A percentile compares a stretch with the other conserved stretches of the same genome.
phyloP scores from a whole-genome alignment of 169 alveolate genomes.

The Cryptosporidium tyzzeri region DNA sequence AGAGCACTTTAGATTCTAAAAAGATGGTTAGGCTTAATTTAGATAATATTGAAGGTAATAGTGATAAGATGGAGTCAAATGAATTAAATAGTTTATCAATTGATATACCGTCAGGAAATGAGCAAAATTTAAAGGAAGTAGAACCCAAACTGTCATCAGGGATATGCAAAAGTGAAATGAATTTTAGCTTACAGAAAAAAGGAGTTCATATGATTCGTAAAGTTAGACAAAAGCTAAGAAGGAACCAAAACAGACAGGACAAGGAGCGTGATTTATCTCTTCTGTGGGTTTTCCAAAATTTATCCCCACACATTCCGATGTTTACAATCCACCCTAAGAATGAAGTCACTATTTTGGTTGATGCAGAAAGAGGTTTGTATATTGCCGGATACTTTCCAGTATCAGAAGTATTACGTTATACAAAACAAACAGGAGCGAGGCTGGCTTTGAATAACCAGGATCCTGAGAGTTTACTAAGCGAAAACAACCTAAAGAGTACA shows the following conservation, averaged over 20 bases:
- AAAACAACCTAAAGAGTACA: conserved; percentile 73
- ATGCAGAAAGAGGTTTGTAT: conserved; percentile 83
- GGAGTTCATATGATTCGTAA: conserved; percentile 54
- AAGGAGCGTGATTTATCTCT: conserved; percentile 78
- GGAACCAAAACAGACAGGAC: conserved; percentile 70
- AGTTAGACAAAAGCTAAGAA: conserved; percentile 61
- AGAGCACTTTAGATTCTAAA: conserved; percentile 50
- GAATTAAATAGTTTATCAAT: conserved; percentile 4
- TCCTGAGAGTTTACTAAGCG: conserved; percentile 36
- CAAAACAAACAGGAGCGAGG: conserved; percentile 52
- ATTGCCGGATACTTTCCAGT: conserved; percentile 56
- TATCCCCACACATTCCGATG: conserved; percentile 86
- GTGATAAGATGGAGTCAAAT: not conserved
- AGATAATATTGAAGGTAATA: not conserved
- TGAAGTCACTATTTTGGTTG: conserved; percentile 84
- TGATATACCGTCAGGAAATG: not conserved
- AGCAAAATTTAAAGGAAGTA: conserved; percentile 39
- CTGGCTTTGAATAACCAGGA: conserved; percentile 53
- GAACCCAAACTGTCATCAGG: not conserved
- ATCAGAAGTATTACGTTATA: conserved; percentile 51
- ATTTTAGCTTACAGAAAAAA: conserved; percentile 23
- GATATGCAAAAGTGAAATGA: conserved; percentile 5
- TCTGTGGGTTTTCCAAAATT: conserved; percentile 78
- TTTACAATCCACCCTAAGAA: conserved; percentile 83
- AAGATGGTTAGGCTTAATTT: not conserved